Evolutionary conservation across 2,329 filamentous ascomycete species (phyloP), one percentile per base, ranked within the genome.

Genomic region (Monosporascus sp.): DNA sequence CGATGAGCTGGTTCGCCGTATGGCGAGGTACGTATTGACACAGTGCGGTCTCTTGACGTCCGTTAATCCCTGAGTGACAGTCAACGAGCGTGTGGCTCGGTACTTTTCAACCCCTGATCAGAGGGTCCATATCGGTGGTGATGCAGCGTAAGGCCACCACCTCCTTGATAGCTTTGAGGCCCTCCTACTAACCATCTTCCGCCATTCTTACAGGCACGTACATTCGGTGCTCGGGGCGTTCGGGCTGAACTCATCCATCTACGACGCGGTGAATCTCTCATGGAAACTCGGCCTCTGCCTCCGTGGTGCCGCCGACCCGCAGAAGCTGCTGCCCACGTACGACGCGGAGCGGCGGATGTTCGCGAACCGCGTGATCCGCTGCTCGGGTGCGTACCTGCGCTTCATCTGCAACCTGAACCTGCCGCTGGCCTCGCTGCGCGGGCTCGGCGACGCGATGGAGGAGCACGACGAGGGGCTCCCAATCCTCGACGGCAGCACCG

Each of bases 171-270:
- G 9, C 9, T 34, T 34, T 34, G 11, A 11, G 9, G 11, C 31
- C 9, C 31, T 34, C 31, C 3, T 34, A 24, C 14, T 27, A 25
- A 18, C 24, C 22, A n/a, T 34, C 9, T 31, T 31, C 31, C 9
- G 11, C 14, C 31, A 34, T 34, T 34, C 31, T 34, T 17, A 9
- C 20, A 67, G 65, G 2, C 66, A 68, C 48, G 62, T 70, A 9
- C 68, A 71, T 52, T 65, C 62, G 9, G 65, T 69, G 15, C 61
- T 71, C 54, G 68, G 68, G 1, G 69, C 68, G 1, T 70, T 70
- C 47, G 69, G 69, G 9, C 62, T 70, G 1, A 71, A 71, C 51
- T 59, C 66, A 2, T 69, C 68, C n/a, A 68, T 72, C 47, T 51
- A 63, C 8, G 69, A 72, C 50, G 63, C 65, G 7, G 58, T 63